Evolutionary conservation across 164 flowering plant species (phyloP).

Genomic region (Berberis thunbergii): DNA sequence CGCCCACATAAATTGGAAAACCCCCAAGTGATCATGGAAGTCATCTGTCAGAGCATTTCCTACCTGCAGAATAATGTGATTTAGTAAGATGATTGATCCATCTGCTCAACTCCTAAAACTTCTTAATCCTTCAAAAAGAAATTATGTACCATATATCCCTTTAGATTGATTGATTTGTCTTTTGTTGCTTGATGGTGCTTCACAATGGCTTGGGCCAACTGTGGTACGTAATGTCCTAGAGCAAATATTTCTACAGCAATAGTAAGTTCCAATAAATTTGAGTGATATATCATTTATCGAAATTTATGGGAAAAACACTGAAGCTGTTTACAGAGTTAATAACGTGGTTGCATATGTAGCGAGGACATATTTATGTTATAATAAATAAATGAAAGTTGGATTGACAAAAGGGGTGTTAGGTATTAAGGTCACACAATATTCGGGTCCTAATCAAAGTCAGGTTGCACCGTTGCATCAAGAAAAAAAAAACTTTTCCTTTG

Average conservation of each 20-base stretch:
- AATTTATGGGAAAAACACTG: too few species aligned
- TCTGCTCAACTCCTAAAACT: neutral
- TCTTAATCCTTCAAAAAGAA: neutral
- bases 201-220: slow-evolving; percentile 81
- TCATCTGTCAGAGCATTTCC: slow-evolving; percentile 94
- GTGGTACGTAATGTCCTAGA: slow-evolving; percentile 96
- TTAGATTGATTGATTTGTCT: slow-evolving; percentile 54
- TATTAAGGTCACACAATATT: too few species aligned
- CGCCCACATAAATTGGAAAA: slow-evolving; percentile 89
- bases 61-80: slow-evolving; percentile 45
- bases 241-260: neutral
- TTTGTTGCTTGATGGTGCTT: slow-evolving; percentile 27
- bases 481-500: too few species aligned
- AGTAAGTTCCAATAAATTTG: neutral
- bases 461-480: too few species aligned
- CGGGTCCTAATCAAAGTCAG: too few species aligned
- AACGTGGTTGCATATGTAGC: too few species aligned
- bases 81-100: neutral
- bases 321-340: too few species aligned
- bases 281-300: neutral
- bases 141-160: slow-evolving; percentile 79
- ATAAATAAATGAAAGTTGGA: too few species aligned
- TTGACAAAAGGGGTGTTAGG: too few species aligned
- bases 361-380: too few species aligned
- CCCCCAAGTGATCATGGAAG: slow-evolving; percentile 69